Evolutionary conservation across 108 stramenopile genomes (phyloP), one percentile per base, ranked within the genome.

Genomic region (Cyclotella sp.): DNA sequence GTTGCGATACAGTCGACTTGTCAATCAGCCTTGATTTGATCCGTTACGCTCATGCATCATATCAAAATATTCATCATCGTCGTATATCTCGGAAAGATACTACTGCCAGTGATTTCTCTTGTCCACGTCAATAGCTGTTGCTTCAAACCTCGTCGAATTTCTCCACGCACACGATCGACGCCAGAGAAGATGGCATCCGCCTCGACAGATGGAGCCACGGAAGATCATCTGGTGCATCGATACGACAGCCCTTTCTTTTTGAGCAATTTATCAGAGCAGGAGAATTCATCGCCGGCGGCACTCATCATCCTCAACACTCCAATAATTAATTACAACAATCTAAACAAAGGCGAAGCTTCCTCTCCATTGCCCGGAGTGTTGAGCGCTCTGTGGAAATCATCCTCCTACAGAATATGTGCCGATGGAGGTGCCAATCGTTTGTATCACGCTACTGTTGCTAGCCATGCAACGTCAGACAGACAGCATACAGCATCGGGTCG

Each of bases 361-460:
- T 14, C 30, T 34, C 16, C 26, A 41, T 49, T 81, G 26, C 52
- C 82, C 16, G 79, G 70, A 24, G 82, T 90, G 21, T 77, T 96
- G 24, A 63, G 77, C 57, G 65, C 71, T 27, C 69, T 97, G 13
- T 95, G 93, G 93, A 53, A 84, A 47, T 58, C 70, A 11, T 76
- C 90, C 24, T 49, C 67, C 3, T 79, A 85, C 46, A 91, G 91
- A 21, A 68, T 98, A 9, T 97, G 97, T 87, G 97, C 97, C 62
- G 97, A 98, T 78, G 97, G 97, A 19, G 97, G 97, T 19, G 97
- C 97, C 70, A 98, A 98, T 83, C 90, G 97, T 45, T 83, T 98
- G 11, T 89, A 94, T 69, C 86, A 92, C 45, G 87, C 85, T 43
- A 79, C 81, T 44, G 58, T 53, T 30, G 18, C 41, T 22, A 13